phyloP scores from a whole-genome alignment of 177 flowering plant genomes.

The Vitis hybrid region DNA sequence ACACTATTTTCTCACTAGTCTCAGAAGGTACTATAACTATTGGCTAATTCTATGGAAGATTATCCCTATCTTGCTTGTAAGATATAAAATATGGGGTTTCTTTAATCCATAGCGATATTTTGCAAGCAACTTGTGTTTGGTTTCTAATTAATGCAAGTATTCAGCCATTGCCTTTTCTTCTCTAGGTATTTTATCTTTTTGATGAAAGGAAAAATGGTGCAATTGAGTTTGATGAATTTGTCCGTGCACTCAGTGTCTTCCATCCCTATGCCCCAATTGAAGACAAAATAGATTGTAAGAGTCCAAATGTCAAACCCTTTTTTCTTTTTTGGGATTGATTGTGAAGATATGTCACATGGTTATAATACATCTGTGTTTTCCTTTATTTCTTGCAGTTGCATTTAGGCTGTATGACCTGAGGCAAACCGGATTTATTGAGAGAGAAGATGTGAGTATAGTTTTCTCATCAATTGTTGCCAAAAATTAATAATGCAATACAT shows the following conservation, averaged over 20 bases:
- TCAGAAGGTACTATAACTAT: no score
- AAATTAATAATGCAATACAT: no score
- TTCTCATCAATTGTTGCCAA: no score
- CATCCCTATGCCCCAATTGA: conserved; percentile 34
- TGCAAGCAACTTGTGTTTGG: background rate
- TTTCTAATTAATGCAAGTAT: background rate
- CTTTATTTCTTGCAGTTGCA: conserved; percentile 56
- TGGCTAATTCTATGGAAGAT: no score
- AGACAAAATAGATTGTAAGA: conserved; percentile 36
- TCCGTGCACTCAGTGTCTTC: conserved; percentile 36
- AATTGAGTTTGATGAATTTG: conserved; percentile 40
- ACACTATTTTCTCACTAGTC: no score
- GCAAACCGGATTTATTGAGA: conserved; percentile 79
- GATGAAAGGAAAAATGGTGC: conserved; percentile 40
- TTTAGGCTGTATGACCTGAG: conserved; percentile 77
- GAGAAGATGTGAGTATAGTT: conserved; percentile 66
- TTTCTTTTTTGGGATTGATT: background rate
- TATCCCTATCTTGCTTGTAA: background rate
- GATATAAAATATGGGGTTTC: background rate
- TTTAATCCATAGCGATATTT: background rate
- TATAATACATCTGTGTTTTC: background rate
- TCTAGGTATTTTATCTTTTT: conserved; percentile 38
- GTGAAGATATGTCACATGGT: background rate
- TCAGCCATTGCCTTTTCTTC: background rate
- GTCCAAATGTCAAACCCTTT: background rate